Base-by-base conservation (phyloP, 2,329 filamentous ascomycete species). In the Proliferodiscus dingleyae region DNA sequence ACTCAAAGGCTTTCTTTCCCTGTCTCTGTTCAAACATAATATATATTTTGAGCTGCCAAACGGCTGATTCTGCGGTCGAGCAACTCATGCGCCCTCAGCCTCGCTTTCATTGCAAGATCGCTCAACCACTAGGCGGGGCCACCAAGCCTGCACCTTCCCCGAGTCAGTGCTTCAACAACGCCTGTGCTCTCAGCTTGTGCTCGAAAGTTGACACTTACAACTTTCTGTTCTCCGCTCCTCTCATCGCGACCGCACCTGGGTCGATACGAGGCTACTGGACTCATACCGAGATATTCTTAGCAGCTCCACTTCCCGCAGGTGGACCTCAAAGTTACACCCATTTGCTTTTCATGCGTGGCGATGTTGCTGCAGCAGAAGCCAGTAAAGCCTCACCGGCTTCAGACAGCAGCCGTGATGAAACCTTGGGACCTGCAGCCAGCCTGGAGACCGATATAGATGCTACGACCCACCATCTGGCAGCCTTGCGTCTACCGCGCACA, bases 321-420 rank as follows among this genome's bases (percentile, higher is more conserved):
- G 38, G 22, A 32, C 21, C 18, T 21, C 9, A 37, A 47, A 47
- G 40, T 30, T 44, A n/a, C n/a, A n/a, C n/a, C 41, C 43, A 44
- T 29, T 47, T 40, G 21, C 15, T 26, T 33, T 13, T 49, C 26
- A 49, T 49, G 42, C 47, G 43, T 23, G 42, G 10, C 37, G 41
- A 48, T 44, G 39, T 28, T 43, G 9, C n/a, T 41, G 37, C 29
- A 37, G 30, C 22, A 23, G 9, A 28, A 15, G 19, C 33, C 37
- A 29, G 16, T 28, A 28, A 5, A 26, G 19, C 28, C 21, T 34
- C 19, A 16, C 21, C 43, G 32, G 34, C 40, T 43, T 32, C 43
- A 18, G 39, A 41, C 28, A 41, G 37, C n/a, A 49, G 37, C 41
- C 34, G 43, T 45, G 26, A 34, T 16, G 33, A 38, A 36, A 13